phyloP scores from a whole-genome alignment of 192 early-diverging fungal species.

The Coemansia umbellata region DNA sequence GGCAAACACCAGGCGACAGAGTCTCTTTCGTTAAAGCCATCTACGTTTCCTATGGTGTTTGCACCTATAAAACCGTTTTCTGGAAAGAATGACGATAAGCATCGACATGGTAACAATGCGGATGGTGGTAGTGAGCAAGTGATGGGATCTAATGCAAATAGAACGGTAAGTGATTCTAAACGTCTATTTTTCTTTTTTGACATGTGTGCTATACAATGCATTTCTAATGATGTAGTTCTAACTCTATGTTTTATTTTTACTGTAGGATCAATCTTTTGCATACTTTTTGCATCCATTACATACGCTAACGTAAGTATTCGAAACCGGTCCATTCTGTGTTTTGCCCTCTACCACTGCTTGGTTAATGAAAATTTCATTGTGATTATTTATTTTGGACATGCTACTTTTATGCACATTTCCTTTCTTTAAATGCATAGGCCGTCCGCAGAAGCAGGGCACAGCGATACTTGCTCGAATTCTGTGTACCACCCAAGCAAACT shows the following conservation, averaged over 20 bases:
- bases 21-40: slow-evolving; percentile 20
- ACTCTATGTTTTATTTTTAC: neutral
- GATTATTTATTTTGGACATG: too few relatives aligned
- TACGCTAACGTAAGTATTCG: slow-evolving; percentile 32
- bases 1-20: slow-evolving; percentile 6
- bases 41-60: slow-evolving; percentile 33
- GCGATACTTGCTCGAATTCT: neutral
- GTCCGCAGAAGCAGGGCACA: neutral
- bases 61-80: slow-evolving; percentile 44
- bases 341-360: neutral
- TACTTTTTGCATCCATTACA: slow-evolving; percentile 33
- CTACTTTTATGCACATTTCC: too few relatives aligned
- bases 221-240: neutral
- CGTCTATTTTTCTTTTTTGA: too few relatives aligned
- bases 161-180: slow-evolving; percentile 2
- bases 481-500: slow-evolving; percentile 79
- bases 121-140: slow-evolving; percentile 1
- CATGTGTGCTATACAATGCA: neutral
- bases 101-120: neutral
- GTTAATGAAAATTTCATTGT: neutral
- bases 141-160: neutral
- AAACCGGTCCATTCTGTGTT: neutral
- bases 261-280: slow-evolving; percentile 45
- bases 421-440: neutral
- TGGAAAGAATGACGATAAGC: slow-evolving; percentile 28